Evolutionary conservation across 1,139 yeast species (phyloP).

Genomic region (Hemisphaericaspora subhashii): DNA sequence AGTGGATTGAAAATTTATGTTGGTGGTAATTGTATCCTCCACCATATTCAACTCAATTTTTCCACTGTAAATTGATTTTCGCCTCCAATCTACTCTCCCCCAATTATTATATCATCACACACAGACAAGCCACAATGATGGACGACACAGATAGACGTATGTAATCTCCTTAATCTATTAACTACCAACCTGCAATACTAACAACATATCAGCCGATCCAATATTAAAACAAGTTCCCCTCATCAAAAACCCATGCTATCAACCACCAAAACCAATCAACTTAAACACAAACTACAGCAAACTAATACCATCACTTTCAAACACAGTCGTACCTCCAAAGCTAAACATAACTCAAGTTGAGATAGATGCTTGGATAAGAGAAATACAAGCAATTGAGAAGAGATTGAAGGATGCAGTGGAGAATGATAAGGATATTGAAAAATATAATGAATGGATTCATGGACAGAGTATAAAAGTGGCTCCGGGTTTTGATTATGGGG

Average conservation of each 20-base stretch:
- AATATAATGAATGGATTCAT: constrained; percentile 36
- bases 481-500: constrained; percentile 41
- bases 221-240: constrained; percentile 57
- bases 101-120: not conserved
- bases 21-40: not conserved
- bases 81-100: not conserved
- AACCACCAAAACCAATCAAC: constrained; percentile 59
- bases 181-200: constrained; percentile 7
- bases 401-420: constrained; percentile 11
- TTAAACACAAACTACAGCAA: constrained; percentile 52
- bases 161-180: constrained; percentile 9
- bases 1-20: not conserved
- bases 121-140: constrained; percentile 11
- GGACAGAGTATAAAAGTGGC: constrained; percentile 38
- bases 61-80: not conserved
- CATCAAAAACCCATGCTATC: constrained; percentile 53
- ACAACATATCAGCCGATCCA: constrained; percentile 44
- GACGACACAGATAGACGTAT: constrained; percentile 22
- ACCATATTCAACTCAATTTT: too few relatives aligned
- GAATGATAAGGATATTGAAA: constrained; percentile 15
- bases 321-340: constrained; percentile 42
- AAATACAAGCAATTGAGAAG: constrained; percentile 21
- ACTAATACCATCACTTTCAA: constrained; percentile 34
- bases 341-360: constrained; percentile 29
- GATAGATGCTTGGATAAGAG: constrained; percentile 30